phyloP scores from a whole-genome alignment of 23 red algal genomes.

The Porphyridium purpureum region DNA sequence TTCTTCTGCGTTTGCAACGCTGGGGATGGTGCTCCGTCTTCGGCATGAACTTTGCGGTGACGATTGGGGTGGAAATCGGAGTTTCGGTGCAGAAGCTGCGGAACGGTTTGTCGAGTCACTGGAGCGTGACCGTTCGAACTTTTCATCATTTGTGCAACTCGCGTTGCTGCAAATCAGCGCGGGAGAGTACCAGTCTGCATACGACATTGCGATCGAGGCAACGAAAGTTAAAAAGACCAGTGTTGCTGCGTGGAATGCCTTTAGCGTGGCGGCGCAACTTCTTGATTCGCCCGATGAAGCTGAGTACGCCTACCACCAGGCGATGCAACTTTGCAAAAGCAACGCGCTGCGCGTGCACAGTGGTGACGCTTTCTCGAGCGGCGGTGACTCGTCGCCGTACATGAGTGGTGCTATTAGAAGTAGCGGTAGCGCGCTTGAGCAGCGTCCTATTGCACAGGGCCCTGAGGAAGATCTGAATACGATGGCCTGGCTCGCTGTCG shows the following conservation, averaged over 20 bases:
- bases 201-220: not conserved
- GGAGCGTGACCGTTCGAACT: not conserved
- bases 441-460: too few species aligned
- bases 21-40: not conserved
- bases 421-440: too few species aligned
- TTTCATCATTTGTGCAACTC: not conserved
- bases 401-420: too few species aligned
- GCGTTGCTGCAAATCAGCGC: not conserved
- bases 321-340: too few species aligned
- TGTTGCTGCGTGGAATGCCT: not conserved
- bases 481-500: too few species aligned
- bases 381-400: too few species aligned
- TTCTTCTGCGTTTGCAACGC: not conserved
- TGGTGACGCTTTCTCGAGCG: too few species aligned
- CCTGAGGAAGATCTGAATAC: too few species aligned
- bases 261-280: not conserved
- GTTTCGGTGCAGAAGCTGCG: not conserved
- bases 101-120: not conserved
- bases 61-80: not conserved
- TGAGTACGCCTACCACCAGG: not conserved
- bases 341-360: too few species aligned
- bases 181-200: not conserved
- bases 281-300: not conserved
- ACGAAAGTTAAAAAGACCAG: not conserved
- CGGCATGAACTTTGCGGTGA: not conserved